A percentile compares a stretch with the other conserved stretches of the same genome.
These are phyloP conservation scores for Santalum album DNA, from an alignment of 164 flowering plant species.

Conservation along the genomic window DNA sequence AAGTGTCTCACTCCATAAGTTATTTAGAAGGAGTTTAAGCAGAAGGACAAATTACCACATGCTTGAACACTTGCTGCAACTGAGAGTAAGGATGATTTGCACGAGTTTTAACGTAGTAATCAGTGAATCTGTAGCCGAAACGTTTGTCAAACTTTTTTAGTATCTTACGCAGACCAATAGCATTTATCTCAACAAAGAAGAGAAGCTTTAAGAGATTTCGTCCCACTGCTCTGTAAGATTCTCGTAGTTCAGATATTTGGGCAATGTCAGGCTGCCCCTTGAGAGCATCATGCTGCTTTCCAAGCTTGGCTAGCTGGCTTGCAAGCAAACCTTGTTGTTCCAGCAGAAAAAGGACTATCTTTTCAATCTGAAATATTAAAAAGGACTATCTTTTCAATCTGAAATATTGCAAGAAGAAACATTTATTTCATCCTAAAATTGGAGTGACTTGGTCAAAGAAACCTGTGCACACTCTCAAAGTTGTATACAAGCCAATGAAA, in stretches of 20 bases:
- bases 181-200: slow-evolving; percentile 60
- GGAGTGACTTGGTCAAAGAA: not conserved
- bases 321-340: slow-evolving; percentile 75
- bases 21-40: not conserved
- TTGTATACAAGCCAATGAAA: too few species aligned
- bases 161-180: slow-evolving; percentile 66
- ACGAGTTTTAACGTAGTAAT: slow-evolving; percentile 67
- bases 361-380: slow-evolving; percentile 29
- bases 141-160: slow-evolving; percentile 74
- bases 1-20: not conserved
- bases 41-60: slow-evolving; percentile 53
- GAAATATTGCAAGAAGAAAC: too few species aligned
- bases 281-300: slow-evolving; percentile 35
- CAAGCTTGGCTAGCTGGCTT: slow-evolving; percentile 35
- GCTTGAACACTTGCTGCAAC: slow-evolving; percentile 70
- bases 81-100: slow-evolving; percentile 77
- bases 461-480: too few species aligned
- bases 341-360: slow-evolving; percentile 55
- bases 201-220: slow-evolving; percentile 56
- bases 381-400: not conserved
- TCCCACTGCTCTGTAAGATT: slow-evolving; percentile 54
- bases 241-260: slow-evolving; percentile 41
- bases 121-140: slow-evolving; percentile 57
- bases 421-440: too few species aligned
- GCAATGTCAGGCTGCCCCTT: slow-evolving; percentile 43